These are phyloP conservation scores for Linum lewisii DNA, from an alignment of 345 rosid genomes.

Conservation along the genomic window DNA sequence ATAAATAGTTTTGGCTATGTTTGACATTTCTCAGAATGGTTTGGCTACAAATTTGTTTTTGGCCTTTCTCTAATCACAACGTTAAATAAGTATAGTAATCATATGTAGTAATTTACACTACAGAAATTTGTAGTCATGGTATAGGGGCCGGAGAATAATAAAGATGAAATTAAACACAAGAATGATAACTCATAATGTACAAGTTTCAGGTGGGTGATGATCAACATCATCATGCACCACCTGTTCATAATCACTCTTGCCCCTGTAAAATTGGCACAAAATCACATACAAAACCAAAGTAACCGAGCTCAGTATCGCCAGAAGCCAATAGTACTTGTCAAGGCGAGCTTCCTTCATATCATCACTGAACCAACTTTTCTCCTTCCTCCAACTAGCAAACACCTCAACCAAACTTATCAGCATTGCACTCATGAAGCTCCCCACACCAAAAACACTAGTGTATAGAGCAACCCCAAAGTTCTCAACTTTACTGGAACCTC, in stretches of 20 bases:
- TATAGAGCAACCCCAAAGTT: constrained; percentile 84
- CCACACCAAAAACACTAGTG: constrained; percentile 89
- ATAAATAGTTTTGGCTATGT: too few species aligned
- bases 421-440: constrained; percentile 76
- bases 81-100: too few species aligned
- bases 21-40: too few species aligned
- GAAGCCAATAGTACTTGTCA: constrained; percentile 72
- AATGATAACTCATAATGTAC: too few species aligned
- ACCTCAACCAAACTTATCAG: constrained; percentile 54
- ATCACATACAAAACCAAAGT: constrained; percentile 50
- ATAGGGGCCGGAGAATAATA: too few species aligned
- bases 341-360: constrained; percentile 78
- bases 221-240: neutral
- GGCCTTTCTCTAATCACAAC: too few species aligned
- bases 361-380: constrained; percentile 72
- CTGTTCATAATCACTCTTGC: constrained; percentile 29
- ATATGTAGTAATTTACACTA: too few species aligned
- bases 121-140: too few species aligned
- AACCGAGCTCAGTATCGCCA: constrained; percentile 43
- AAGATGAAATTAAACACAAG: too few species aligned
- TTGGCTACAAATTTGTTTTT: too few species aligned
- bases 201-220: too few species aligned
- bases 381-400: constrained; percentile 27
- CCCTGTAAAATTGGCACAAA: constrained; percentile 39
- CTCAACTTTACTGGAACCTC: constrained; percentile 82